Percentiles rank a stretch among this genome's conserved stretches.
phyloP scores from a whole-genome alignment of 495 filamentous ascomycete species.

The Xylaria telfairii region DNA sequence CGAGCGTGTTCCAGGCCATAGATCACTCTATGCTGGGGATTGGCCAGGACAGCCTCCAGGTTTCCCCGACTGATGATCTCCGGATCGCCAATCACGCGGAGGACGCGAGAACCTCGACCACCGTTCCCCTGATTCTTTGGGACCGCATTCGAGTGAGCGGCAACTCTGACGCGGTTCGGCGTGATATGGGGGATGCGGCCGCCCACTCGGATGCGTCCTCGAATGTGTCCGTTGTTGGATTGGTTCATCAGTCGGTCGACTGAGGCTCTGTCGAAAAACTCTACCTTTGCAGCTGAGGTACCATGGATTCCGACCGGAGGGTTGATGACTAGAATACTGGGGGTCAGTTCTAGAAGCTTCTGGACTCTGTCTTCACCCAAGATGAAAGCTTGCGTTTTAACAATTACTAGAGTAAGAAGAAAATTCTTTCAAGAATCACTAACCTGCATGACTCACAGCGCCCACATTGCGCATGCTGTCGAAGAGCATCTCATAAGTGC shows the following conservation, averaged over 20 bases:
- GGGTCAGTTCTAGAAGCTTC: no score
- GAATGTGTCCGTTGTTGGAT: not conserved
- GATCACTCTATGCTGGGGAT: not conserved
- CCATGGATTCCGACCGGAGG: not conserved
- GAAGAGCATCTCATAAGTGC: constrained; percentile 25
- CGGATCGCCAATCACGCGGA: constrained; percentile 4
- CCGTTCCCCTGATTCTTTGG: not conserved
- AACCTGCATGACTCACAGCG: constrained; percentile 9
- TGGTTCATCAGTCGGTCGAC: constrained; percentile 17
- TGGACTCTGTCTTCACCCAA: no score
- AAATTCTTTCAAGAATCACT: no score
- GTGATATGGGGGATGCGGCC: not conserved
- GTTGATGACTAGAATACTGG: not conserved
- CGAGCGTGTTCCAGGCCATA: constrained; percentile 2
- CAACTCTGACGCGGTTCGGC: not conserved
- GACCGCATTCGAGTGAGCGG: not conserved
- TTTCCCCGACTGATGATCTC: not conserved
- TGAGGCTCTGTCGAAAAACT: constrained; percentile 22
- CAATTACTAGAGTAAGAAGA: no score
- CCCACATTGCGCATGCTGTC: constrained; percentile 22
- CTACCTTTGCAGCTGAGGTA: constrained; percentile 12
- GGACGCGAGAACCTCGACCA: constrained; percentile 5
- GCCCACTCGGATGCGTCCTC: constrained; percentile 6
- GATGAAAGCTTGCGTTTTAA: no score
- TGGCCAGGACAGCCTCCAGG: not conserved